Base-by-base conservation (phyloP, 2,329 filamentous ascomycete species). In the Exophiala alcalophila region DNA sequence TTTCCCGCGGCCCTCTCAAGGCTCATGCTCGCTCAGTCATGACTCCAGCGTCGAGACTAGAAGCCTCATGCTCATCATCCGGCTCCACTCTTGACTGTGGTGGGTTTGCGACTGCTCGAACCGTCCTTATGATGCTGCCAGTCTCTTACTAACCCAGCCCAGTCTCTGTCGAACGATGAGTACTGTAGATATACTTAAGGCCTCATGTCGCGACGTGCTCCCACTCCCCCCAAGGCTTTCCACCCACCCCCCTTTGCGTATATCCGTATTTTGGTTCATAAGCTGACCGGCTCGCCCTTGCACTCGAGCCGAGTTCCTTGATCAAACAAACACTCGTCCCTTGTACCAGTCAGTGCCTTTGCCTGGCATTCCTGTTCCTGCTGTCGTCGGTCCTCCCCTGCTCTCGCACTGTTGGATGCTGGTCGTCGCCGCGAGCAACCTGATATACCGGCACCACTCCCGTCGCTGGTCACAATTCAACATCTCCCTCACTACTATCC, bases 151-250 rank as follows among this genome's bases (percentile, higher is more conserved):
- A 49, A 49, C 46, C 46, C 36, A 37, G 40, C 29, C 29, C 37
- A 7, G 11, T 43, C 16, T 20, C 30, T n/a, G n/a, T n/a, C n/a
- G n/a, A n/a, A n/a, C n/a, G n/a, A n/a, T n/a, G n/a, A n/a, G n/a
- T n/a, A n/a, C n/a, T n/a, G n/a, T n/a, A n/a, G n/a, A 46, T 49
- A 52, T 52, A 52, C 45, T 39, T 52, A 28, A 41, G 28, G 29
- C 34, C 47, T 45, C 47, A 21, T 38, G 30, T 37, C 39, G 36
- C 31, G 40, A 15, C 12, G 21, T 23, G 32, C 29, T 39, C 35
- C 34, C 35, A 29, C 38, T 40, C 41, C 35, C 31, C 34, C 19
- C 16, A 29, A 10, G 31, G 34, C 29, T 27, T 20, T 21, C 26
- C 20, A 35, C 32, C 19, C 26, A 29, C 26, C 29, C 26, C 27